Percentiles rank a stretch among this genome's conserved stretches.
Conservation (phyloP, 345 rosid species). For the Populus simonii region DNA sequence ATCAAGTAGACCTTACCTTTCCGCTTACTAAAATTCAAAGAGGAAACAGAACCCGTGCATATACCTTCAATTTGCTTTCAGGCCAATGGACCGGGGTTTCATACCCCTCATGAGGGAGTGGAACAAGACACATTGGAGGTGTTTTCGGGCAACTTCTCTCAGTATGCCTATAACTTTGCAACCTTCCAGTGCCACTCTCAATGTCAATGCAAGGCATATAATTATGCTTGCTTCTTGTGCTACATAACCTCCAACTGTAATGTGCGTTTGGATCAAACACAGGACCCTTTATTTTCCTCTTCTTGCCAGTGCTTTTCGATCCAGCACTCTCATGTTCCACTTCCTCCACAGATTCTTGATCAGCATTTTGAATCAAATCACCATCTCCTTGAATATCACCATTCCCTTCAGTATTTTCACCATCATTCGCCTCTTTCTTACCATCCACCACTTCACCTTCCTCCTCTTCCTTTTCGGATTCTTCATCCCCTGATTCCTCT, state of each 20-base stretch:
- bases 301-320: slow-evolving; percentile 30
- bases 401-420: slow-evolving; percentile 38
- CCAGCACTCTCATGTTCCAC: slow-evolving; percentile 44
- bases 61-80: slow-evolving; percentile 75
- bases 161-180: slow-evolving; percentile 66
- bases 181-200: slow-evolving; percentile 57
- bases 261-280: slow-evolving; percentile 79
- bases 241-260: slow-evolving; percentile 81
- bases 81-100: slow-evolving; percentile 76
- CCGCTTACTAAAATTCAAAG: slow-evolving; percentile 4
- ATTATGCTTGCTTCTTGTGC: slow-evolving; percentile 85
- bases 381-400: slow-evolving; percentile 41
- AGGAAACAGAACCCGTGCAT: not conserved
- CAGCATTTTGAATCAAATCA: slow-evolving; percentile 41
- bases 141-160: slow-evolving; percentile 86
- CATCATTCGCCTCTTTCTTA: slow-evolving; percentile 43
- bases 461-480: slow-evolving; percentile 38
- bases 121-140: slow-evolving; percentile 77
- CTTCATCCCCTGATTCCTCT: slow-evolving; percentile 47
- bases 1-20: slow-evolving; percentile 13
- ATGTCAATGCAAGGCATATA: slow-evolving; percentile 93
- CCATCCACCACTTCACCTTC: slow-evolving; percentile 52
- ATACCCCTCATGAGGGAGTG: slow-evolving; percentile 78
- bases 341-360: slow-evolving; percentile 44
- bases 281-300: slow-evolving; percentile 72